Conservation (phyloP, 1,139 yeast species). For the Pneumocystis canis region DNA sequence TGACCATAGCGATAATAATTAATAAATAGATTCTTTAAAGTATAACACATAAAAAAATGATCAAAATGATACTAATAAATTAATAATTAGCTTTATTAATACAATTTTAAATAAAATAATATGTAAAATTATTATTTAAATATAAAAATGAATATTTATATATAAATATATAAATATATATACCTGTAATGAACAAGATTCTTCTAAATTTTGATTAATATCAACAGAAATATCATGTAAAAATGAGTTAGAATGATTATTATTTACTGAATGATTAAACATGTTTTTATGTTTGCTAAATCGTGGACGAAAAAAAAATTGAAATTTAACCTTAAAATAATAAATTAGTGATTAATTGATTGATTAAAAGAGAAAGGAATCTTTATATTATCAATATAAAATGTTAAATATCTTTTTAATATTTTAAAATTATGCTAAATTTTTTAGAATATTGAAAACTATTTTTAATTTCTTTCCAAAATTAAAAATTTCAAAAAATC, state of each 20-base stretch:
- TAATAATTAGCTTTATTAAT: no score
- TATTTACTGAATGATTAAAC: background rate
- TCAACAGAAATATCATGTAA: background rate
- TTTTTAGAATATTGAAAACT: no score
- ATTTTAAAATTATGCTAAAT: no score
- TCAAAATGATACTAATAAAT: conserved; percentile 11
- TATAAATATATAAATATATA: background rate
- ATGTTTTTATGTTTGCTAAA: background rate
- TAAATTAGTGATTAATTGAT: no score
- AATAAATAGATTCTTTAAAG: conserved; percentile 10
- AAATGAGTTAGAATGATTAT: background rate
- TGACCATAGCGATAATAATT: conserved; percentile 14
- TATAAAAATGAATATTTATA: background rate
- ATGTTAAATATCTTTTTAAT: background rate
- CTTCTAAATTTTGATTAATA: background rate
- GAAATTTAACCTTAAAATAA: no score
- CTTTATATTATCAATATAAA: no score
- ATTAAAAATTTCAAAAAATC: background rate
- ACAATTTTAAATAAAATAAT: no score
- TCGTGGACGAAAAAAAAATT: no score
- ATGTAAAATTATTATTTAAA: no score
- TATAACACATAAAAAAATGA: conserved; percentile 14
- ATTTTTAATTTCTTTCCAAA: no score
- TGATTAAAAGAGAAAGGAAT: no score
- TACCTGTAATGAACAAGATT: background rate